phyloP scores from a whole-genome alignment of 441 rosid genomes.

The Kokia cookei region DNA sequence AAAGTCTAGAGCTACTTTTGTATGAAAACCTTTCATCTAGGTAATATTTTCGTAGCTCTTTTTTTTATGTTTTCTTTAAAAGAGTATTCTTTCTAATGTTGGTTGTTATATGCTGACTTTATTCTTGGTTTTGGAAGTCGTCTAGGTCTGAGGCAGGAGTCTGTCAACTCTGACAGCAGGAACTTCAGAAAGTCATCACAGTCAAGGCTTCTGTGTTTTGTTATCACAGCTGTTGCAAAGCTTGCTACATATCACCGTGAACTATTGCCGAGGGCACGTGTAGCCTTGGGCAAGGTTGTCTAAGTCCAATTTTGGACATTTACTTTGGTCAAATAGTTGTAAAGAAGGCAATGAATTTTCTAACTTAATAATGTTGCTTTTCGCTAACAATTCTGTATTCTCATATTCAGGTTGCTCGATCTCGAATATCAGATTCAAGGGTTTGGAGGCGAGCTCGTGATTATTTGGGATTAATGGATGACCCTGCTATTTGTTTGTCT shows the following conservation, averaged over 20 bases:
- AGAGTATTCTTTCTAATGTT: background rate
- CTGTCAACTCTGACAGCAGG: constrained; percentile 34
- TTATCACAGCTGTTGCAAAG: constrained; percentile 84
- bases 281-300: constrained; percentile 85
- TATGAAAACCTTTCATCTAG: constrained; percentile 28
- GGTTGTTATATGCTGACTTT: background rate
- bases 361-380: background rate
- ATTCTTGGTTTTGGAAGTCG: constrained; percentile 40
- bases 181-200: constrained; percentile 18
- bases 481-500: constrained; percentile 72
- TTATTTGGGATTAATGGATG: constrained; percentile 79
- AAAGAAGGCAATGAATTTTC: background rate
- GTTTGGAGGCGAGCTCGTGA: constrained; percentile 83
- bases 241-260: constrained; percentile 85
- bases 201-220: constrained; percentile 89
- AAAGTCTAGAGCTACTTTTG: constrained; percentile 19
- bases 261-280: constrained; percentile 85
- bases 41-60: constrained; percentile 20
- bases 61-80: background rate
- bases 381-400: background rate
- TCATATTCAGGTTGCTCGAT: no score
- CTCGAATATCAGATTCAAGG: constrained; percentile 11
- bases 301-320: background rate
- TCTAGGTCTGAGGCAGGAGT: constrained; percentile 67
- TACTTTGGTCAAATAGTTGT: background rate